Percentiles rank a stretch among this genome's conserved stretches.
Conservation (phyloP, 257 asterid genomes). For the Solanum paucissectum region DNA sequence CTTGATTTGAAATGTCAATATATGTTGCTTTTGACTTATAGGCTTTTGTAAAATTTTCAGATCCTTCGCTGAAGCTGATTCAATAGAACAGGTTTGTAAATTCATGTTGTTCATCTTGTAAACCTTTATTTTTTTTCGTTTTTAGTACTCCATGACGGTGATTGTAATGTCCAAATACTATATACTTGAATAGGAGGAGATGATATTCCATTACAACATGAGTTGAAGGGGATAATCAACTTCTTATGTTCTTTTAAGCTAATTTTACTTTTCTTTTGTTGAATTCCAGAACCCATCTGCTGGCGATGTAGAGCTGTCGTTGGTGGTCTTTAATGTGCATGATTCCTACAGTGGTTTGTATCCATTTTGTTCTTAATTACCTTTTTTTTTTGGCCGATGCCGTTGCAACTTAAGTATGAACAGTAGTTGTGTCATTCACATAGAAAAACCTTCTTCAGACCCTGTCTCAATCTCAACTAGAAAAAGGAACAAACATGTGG, state of each 20-base stretch:
- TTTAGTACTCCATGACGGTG: not conserved
- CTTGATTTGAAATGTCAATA: not conserved
- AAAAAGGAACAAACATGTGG: not conserved
- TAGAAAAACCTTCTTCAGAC: not conserved
- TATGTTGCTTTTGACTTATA: not conserved
- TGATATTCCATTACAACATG: not conserved
- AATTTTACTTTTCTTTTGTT: not conserved
- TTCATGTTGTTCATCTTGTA: not conserved
- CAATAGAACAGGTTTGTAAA: constrained; percentile 45
- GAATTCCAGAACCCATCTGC: constrained; percentile 48
- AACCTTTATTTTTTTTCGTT: not conserved
- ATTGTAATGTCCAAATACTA: not conserved
- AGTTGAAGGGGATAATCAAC: not conserved
- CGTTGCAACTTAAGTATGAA: not conserved
- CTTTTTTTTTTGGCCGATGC: not conserved
- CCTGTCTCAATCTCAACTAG: not conserved
- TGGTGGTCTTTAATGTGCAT: constrained; percentile 60
- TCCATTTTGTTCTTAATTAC: not conserved
- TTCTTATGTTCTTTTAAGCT: not conserved
- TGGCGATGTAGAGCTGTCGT: constrained; percentile 35
- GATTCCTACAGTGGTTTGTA: constrained; percentile 61
- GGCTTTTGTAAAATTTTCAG: constrained; percentile 20
- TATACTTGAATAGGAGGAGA: not conserved
- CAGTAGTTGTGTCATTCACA: not conserved
- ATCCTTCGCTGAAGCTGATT: constrained; percentile 51